These are phyloP conservation scores for Myriosclerotinia scirpicola DNA, from an alignment of 2,329 filamentous ascomycete species.

Conservation along the genomic window DNA sequence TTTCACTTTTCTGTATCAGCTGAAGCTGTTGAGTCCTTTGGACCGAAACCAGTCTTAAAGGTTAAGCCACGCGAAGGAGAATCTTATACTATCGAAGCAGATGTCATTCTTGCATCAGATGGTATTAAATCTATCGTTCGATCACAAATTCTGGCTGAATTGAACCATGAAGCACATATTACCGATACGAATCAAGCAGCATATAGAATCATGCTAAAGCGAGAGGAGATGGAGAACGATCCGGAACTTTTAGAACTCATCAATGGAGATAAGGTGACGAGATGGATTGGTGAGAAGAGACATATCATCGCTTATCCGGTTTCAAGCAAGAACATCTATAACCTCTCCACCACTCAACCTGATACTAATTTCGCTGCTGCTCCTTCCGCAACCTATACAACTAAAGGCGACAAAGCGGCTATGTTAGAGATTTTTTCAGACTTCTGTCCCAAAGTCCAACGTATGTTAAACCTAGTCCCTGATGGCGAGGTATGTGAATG, in stretches of 20 bases:
- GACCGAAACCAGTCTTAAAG: conserved; percentile 59
- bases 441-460: conserved; percentile 59
- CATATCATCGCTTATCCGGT: conserved; percentile 81
- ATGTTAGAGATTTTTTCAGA: conserved; percentile 63
- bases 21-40: conserved; percentile 57
- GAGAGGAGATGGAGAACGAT: conserved; percentile 65
- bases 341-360: conserved; percentile 62
- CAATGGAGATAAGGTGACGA: conserved; percentile 63
- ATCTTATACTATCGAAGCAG: conserved; percentile 51
- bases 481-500: conserved; percentile 65
- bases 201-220: conserved; percentile 74
- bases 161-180: conserved; percentile 49
- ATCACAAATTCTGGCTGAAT: conserved; percentile 53
- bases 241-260: conserved; percentile 59
- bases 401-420: conserved; percentile 57
- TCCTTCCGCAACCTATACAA: conserved; percentile 61
- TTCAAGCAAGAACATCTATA: conserved; percentile 63
- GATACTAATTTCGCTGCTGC: conserved; percentile 60
- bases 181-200: conserved; percentile 73
- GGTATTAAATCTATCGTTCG: conserved; percentile 56
- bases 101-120: conserved; percentile 55
- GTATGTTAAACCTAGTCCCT: conserved; percentile 59
- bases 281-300: conserved; percentile 73
- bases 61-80: conserved; percentile 56
- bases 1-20: conserved; percentile 67